A percentile compares a stretch with the other conserved stretches of the same genome.
These are phyloP conservation scores for Rhodotorula sp. DNA, from an alignment of 1,284 basidiomycete genomes.

Conservation along the genomic window DNA sequence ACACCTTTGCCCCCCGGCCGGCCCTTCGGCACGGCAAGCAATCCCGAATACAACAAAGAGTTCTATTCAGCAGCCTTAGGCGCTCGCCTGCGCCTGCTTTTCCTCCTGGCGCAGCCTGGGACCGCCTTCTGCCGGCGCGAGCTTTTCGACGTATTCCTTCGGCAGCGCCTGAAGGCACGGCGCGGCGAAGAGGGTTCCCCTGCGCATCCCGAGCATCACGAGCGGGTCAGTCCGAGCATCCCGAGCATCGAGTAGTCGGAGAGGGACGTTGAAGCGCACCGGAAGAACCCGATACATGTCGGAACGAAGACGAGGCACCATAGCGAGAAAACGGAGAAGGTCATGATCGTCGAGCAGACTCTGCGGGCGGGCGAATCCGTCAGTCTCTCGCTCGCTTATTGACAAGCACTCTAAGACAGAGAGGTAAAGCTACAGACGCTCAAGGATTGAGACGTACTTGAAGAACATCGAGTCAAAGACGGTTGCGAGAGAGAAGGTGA, in stretches of 20 bases:
- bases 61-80: neutral
- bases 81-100: neutral
- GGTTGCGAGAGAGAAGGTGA: constrained; percentile 42
- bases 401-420: too few relatives aligned
- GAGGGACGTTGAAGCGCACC: neutral
- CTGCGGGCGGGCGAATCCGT: constrained; percentile 17
- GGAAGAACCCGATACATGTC: constrained; percentile 18
- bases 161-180: constrained; percentile 40
- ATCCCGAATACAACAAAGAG: neutral
- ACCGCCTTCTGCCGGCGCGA: constrained; percentile 7
- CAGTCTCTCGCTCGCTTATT: neutral
- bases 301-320: constrained; percentile 39
- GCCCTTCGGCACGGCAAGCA: neutral
- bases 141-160: constrained; percentile 33
- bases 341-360: constrained; percentile 37
- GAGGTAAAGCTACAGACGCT: neutral
- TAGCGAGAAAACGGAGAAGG: constrained; percentile 27
- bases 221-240: too few relatives aligned
- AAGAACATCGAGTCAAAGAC: constrained; percentile 44
- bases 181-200: constrained; percentile 42
- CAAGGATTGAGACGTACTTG: constrained; percentile 23
- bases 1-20: too few relatives aligned
- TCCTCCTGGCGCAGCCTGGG: neutral
- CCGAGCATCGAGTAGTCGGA: neutral
- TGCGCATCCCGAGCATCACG: neutral